Evolutionary conservation across 1,284 basidiomycete species (phyloP).

Genomic region (Pterulicium gracile): DNA sequence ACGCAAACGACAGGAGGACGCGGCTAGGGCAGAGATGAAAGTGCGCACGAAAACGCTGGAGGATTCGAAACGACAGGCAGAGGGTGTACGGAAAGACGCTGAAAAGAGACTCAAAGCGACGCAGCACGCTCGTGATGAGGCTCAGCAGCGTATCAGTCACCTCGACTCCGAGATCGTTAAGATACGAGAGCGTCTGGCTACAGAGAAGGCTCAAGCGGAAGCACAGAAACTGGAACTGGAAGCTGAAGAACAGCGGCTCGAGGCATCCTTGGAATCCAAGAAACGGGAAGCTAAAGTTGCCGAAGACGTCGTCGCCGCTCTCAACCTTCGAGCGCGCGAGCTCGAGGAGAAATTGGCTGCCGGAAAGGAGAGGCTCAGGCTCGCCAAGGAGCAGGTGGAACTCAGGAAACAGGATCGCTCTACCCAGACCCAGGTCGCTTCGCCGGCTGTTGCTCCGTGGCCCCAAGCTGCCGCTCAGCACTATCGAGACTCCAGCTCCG

Average conservation of each 20-base stretch:
- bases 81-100: slow-evolving; percentile 69
- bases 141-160: slow-evolving; percentile 52
- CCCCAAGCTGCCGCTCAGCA: slow-evolving; percentile 9
- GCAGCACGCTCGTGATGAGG: slow-evolving; percentile 53
- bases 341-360: slow-evolving; percentile 45
- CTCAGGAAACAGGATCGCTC: slow-evolving; percentile 31
- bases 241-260: slow-evolving; percentile 37
- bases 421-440: slow-evolving; percentile 22
- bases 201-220: slow-evolving; percentile 40
- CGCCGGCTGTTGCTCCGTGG: slow-evolving; percentile 16
- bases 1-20: slow-evolving; percentile 79
- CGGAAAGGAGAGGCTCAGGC: slow-evolving; percentile 41
- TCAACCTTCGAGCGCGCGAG: slow-evolving; percentile 45
- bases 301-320: slow-evolving; percentile 51
- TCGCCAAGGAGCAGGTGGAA: slow-evolving; percentile 41
- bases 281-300: slow-evolving; percentile 58
- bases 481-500: slow-evolving; percentile 1
- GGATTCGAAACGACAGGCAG: slow-evolving; percentile 78
- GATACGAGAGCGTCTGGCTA: slow-evolving; percentile 40
- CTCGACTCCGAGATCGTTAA: slow-evolving; percentile 60
- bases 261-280: slow-evolving; percentile 45
- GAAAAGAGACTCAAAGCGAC: slow-evolving; percentile 78
- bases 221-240: slow-evolving; percentile 23
- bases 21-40: slow-evolving; percentile 68
- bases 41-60: slow-evolving; percentile 75